These are phyloP conservation scores for Apiospora phragmitis DNA, from an alignment of 2,329 filamentous ascomycete genomes.

Conservation along the genomic window DNA sequence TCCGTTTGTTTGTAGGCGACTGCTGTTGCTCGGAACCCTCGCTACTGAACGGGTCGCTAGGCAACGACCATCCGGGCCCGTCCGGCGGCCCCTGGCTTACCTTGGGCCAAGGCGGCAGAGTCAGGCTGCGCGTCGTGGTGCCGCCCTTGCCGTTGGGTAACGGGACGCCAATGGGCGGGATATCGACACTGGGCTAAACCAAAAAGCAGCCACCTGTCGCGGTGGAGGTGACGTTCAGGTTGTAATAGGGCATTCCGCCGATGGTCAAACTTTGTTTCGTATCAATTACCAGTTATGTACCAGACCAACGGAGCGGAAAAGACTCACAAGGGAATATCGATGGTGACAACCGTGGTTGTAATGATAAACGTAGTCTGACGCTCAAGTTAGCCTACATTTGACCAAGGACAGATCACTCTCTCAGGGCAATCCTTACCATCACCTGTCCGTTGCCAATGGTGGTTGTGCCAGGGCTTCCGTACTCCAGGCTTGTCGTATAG, in stretches of 20 bases:
- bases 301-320: neutral
- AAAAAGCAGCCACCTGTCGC: neutral
- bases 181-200: conserved; percentile 15
- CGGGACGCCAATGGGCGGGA: conserved; percentile 16
- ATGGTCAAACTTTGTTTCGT: neutral
- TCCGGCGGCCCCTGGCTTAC: conserved; percentile 10
- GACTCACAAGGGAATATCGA: conserved; percentile 16
- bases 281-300: neutral
- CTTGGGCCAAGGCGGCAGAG: conserved; percentile 23
- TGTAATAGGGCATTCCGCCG: conserved; percentile 19
- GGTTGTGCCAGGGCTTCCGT: conserved; percentile 15
- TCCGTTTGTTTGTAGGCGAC: too few species aligned
- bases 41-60: conserved; percentile 11
- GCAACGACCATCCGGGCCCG: neutral
- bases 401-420: neutral
- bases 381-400: neutral
- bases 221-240: conserved; percentile 20
- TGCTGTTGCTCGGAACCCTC: too few species aligned
- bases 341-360: conserved; percentile 14
- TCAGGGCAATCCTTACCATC: neutral
- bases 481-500: conserved; percentile 23
- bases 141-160: conserved; percentile 20
- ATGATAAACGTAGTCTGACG: conserved; percentile 9
- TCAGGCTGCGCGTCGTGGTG: conserved; percentile 17
- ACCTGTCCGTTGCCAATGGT: conserved; percentile 13